A percentile compares a stretch with the other conserved stretches of the same genome.
These are phyloP conservation scores for Ophiorrhiza pumila DNA, from an alignment of 257 asterid species.

Conservation along the genomic window DNA sequence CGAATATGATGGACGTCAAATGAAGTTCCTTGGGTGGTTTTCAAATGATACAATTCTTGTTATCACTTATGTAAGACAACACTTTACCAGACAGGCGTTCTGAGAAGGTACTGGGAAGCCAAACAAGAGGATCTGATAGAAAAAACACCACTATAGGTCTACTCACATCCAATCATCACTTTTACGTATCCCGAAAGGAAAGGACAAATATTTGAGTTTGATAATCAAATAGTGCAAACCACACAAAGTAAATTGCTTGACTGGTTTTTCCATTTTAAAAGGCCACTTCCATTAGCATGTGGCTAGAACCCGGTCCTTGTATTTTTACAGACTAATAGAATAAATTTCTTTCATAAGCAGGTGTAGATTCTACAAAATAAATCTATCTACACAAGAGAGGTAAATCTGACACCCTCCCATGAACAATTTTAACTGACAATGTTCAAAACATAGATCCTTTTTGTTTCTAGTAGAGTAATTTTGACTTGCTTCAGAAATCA, in stretches of 20 bases:
- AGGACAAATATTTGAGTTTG: neutral
- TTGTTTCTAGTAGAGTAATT: too few relatives aligned
- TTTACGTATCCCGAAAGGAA: neutral
- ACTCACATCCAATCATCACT: neutral
- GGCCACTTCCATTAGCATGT: constrained; percentile 6
- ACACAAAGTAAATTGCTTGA: neutral
- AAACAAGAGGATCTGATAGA: neutral
- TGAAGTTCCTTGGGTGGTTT: neutral
- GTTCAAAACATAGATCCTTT: neutral
- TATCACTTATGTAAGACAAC: neutral
- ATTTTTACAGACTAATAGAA: too few relatives aligned
- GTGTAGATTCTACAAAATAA: neutral
- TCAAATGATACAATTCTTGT: neutral
- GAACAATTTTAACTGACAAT: neutral
- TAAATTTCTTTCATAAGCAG: too few relatives aligned
- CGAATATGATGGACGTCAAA: neutral
- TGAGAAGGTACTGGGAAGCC: neutral
- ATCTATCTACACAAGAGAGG: neutral
- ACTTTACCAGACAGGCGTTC: neutral
- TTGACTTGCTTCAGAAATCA: neutral
- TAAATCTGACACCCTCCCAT: neutral
- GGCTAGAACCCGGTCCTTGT: constrained; percentile 1
- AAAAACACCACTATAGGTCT: neutral
- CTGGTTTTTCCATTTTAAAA: neutral
- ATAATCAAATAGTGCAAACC: neutral